Base-by-base conservation (phyloP, 1,284 basidiomycete genomes). In the Tilletia indica region DNA sequence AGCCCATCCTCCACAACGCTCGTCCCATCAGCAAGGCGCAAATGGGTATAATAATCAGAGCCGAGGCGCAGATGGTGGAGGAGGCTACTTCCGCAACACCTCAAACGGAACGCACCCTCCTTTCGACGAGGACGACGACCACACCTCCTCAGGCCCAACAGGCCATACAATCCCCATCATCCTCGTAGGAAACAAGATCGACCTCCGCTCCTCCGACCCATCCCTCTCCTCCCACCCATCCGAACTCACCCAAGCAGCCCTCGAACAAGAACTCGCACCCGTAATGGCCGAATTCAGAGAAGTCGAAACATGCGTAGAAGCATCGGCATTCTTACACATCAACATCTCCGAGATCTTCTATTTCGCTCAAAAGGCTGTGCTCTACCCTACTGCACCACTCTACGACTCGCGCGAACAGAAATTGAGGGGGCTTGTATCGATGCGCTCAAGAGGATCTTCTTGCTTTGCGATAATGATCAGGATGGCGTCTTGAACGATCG, bases 321-420 rank as follows among this genome's bases (percentile, higher is more conserved):
- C 94, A 84, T 96, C 93, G 11, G 94, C 95, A 0, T 91, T 92
- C 80, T 87, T 81, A 36, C 76, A 76, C 11, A 77, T 82, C 91
- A 99, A 99, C 86, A 92, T 99, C 68, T 95, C 94, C 42, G 96
- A 97, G 85, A 93, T 97, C n/a, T 97, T 99, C 86, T 98, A 97
- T 85, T 98, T 97, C 85, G 96, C 97, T 0, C 96, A 97, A 86
- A 98, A 97, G 84, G 97, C 97, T 4, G 97, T 99, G 36, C 87
- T 98, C 19, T 94, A 98, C 84, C 96, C 97, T 1, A 97, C 95
- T 4, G 96, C 97, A 6, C 96, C 96, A 3, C 86, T 99, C 34
- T 99, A 99, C 85, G 96, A 99, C 85, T 97, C 94, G 6, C 88
- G 94, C 82, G 93, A 97, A 81, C 96, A 98, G 86, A 76, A 76